Evolutionary conservation across 768 basidiomycete species (phyloP).

Genomic region (Tylopilus sp.): DNA sequence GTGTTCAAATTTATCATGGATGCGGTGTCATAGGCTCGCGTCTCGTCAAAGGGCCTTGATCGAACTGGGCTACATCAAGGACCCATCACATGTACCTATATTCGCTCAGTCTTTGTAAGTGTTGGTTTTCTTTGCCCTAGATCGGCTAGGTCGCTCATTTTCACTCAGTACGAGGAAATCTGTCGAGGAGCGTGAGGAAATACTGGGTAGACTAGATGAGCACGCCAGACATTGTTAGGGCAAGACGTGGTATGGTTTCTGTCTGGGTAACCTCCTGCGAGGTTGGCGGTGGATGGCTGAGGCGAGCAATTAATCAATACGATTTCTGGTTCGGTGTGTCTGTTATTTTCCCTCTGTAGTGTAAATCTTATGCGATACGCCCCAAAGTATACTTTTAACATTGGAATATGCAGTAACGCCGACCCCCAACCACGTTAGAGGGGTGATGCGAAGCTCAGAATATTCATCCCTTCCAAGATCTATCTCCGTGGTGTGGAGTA

Average conservation of each 20-base stretch:
- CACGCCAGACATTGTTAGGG: slow-evolving; percentile 18
- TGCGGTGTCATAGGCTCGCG: slow-evolving; percentile 39
- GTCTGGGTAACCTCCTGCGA: not conserved
- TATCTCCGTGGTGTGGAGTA: too few species aligned
- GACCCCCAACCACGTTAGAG: too few species aligned
- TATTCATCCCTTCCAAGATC: too few species aligned
- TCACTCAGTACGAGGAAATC: slow-evolving; percentile 38
- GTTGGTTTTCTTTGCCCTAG: not conserved
- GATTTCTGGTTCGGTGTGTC: not conserved
- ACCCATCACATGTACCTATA: slow-evolving; percentile 44
- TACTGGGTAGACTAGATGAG: slow-evolving; percentile 42
- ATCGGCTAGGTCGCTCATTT: slow-evolving; percentile 3
- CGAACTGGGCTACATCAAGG: slow-evolving; percentile 55
- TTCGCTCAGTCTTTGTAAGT: slow-evolving; percentile 71
- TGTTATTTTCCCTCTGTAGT: too few species aligned
- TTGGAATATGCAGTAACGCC: too few species aligned
- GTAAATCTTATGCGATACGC: too few species aligned
- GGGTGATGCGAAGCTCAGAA: too few species aligned
- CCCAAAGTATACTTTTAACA: too few species aligned
- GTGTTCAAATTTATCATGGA: not conserved
- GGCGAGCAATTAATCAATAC: not conserved
- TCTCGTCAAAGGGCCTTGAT: slow-evolving; percentile 59
- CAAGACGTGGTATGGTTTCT: not conserved
- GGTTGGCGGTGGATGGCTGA: not conserved
- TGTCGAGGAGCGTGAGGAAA: slow-evolving; percentile 39